phyloP scores from a whole-genome alignment of 495 filamentous ascomycete species.

The Ramalina intermedia region DNA sequence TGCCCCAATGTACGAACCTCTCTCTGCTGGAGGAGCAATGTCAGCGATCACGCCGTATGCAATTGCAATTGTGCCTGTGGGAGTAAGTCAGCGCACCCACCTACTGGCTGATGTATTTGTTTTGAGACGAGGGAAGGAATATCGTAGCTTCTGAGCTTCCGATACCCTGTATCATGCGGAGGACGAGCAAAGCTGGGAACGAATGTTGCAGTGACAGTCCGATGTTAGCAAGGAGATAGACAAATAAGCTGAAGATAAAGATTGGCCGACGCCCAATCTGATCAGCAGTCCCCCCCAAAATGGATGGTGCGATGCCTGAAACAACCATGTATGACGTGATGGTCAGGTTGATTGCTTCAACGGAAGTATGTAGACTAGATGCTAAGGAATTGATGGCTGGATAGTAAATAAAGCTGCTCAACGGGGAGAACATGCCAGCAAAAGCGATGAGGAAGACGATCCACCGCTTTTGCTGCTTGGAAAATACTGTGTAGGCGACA shows the following conservation, averaged over 20 bases:
- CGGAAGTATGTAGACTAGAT: conserved; percentile 14
- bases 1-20: conserved; percentile 14
- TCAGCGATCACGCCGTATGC: conserved; percentile 14
- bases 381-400: conserved; percentile 23
- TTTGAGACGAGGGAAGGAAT: background rate
- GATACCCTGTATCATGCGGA: conserved; percentile 50
- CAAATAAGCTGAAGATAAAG: conserved; percentile 40
- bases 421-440: conserved; percentile 20
- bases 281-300: conserved; percentile 50
- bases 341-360: conserved; percentile 24
- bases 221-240: conserved; percentile 48
- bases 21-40: conserved; percentile 12
- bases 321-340: conserved; percentile 42
- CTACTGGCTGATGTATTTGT: background rate
- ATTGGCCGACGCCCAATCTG: conserved; percentile 45
- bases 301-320: conserved; percentile 42
- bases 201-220: conserved; percentile 44
- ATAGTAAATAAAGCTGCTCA: conserved; percentile 31
- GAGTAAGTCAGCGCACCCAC: conserved; percentile 1
- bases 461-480: conserved; percentile 21
- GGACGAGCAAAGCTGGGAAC: conserved; percentile 44
- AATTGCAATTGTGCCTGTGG: conserved; percentile 12
- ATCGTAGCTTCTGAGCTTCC: conserved; percentile 30
- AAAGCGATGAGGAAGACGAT: conserved; percentile 23
- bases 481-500: conserved; percentile 11